A percentile compares a stretch with the other conserved stretches of the same genome.
Conservation (phyloP, 306 rosid genomes). For the Pterocarpus macrocarpus region DNA sequence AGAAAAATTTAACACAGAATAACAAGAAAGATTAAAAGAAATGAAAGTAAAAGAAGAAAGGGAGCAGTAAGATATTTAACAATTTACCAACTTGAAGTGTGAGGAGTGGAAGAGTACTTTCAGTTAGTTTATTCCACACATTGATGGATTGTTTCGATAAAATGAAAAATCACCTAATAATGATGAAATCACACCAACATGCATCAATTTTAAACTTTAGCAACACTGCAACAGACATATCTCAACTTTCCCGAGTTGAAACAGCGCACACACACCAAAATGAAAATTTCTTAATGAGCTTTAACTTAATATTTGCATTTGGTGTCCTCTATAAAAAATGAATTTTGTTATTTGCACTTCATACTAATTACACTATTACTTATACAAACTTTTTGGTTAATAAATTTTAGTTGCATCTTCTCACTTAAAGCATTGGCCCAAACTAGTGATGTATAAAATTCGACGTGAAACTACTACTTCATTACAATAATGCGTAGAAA, state of each 20-base stretch:
- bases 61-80: background rate
- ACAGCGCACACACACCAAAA: background rate
- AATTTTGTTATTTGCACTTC: background rate
- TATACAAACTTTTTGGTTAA: background rate
- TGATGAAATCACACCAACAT: constrained; percentile 11
- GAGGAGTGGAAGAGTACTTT: background rate
- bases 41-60: background rate
- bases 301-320: background rate
- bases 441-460: background rate
- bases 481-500: background rate
- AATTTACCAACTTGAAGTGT: background rate
- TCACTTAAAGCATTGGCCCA: background rate
- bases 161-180: background rate
- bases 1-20: background rate
- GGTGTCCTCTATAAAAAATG: background rate
- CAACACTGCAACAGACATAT: background rate
- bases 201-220: background rate
- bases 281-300: background rate
- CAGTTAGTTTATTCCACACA: background rate
- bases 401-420: too few species aligned
- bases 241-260: background rate
- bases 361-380: background rate
- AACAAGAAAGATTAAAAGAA: background rate
- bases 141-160: too few species aligned
- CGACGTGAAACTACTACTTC: background rate